phyloP scores from a whole-genome alignment of 805 yeast species.

The Nakazawaea wickerhamii region DNA sequence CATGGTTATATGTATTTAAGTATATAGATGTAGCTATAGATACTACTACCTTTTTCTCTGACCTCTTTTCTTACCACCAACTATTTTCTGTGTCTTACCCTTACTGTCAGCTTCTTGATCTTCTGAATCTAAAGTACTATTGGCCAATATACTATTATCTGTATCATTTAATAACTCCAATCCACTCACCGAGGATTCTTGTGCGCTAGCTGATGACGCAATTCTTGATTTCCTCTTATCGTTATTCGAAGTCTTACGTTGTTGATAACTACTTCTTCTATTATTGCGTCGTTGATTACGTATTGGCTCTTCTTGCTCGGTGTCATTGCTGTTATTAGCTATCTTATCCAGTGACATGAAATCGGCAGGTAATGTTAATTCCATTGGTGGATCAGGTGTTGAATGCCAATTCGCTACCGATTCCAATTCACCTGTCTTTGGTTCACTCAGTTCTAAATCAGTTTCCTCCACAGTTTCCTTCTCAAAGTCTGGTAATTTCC shows the following conservation, averaged over 20 bases:
- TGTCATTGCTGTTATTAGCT: not conserved
- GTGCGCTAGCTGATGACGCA: not conserved
- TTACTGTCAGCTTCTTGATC: no score
- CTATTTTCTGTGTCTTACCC: no score
- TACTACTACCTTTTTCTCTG: no score
- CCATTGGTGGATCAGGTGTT: constrained; percentile 8
- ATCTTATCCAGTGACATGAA: not conserved
- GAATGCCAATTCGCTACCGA: not conserved
- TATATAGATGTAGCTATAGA: no score
- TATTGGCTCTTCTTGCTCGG: not conserved
- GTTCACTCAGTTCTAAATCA: no score
- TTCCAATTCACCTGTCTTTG: not conserved
- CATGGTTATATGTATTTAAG: no score
- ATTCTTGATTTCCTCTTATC: not conserved
- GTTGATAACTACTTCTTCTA: constrained; percentile 6
- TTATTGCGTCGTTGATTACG: not conserved
- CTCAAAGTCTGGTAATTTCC: constrained; percentile 10
- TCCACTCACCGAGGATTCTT: no score
- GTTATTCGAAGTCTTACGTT: constrained; percentile 1
- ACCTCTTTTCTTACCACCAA: no score
- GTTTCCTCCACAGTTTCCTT: no score
- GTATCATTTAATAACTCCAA: no score
- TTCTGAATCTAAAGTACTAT: no score
- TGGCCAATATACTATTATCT: no score
- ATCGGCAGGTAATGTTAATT: constrained; percentile 6